phyloP scores from a whole-genome alignment of 2,329 filamentous ascomycete genomes.

The Penicillium sp. region DNA sequence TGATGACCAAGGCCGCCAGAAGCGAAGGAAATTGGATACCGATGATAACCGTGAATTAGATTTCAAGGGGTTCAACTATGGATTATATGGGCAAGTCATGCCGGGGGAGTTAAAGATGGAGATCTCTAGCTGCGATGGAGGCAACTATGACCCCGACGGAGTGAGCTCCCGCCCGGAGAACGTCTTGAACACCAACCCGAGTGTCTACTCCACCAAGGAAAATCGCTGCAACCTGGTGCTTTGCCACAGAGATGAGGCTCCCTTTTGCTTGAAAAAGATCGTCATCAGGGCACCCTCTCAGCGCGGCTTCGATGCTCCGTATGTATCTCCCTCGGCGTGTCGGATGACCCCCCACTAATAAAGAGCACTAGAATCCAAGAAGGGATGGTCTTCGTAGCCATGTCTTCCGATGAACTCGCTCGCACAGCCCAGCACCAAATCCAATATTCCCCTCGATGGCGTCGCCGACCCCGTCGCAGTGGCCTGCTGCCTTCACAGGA shows the following conservation, averaged over 20 bases:
- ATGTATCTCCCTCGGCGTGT: conserved; percentile 45
- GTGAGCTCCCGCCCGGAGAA: conserved; percentile 72
- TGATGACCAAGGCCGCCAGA: conserved; percentile 54
- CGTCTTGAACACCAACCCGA: conserved; percentile 76
- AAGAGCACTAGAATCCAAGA: conserved; percentile 69
- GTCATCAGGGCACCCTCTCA: conserved; percentile 81
- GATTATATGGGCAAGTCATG: conserved; percentile 83
- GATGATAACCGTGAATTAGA: conserved; percentile 54
- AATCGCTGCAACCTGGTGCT: conserved; percentile 85
- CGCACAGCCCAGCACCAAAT: conserved; percentile 76
- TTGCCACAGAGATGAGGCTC: conserved; percentile 74
- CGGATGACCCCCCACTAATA: conserved; percentile 26
- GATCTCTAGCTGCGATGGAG: conserved; percentile 85
- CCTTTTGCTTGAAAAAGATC: conserved; percentile 82
- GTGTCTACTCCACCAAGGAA: conserved; percentile 89
- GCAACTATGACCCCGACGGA: conserved; percentile 59
- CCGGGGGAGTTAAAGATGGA: conserved; percentile 82
- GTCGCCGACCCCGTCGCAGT: conserved; percentile 31
- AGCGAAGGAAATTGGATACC: conserved; percentile 71
- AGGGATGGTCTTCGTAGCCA: conserved; percentile 88
- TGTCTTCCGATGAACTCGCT: conserved; percentile 75
- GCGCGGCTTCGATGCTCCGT: conserved; percentile 82
- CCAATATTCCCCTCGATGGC: conserved; percentile 55
- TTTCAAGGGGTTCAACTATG: conserved; percentile 70
- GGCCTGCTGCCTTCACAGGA: conserved; percentile 41